phyloP scores from a whole-genome alignment of 805 yeast species.

The Dipodascus geniculatus region DNA sequence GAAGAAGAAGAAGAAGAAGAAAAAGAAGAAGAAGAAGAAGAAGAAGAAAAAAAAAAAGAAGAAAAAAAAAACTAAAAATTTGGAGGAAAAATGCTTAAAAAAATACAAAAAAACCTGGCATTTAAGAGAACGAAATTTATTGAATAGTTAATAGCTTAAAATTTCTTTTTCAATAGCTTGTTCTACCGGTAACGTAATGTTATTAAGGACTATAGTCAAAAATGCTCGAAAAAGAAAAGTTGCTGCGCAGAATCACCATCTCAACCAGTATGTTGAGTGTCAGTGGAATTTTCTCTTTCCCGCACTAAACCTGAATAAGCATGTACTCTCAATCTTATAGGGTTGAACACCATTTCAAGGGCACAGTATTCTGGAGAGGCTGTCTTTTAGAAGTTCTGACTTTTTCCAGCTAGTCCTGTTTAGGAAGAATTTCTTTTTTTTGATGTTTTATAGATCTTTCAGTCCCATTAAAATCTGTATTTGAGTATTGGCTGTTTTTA shows the following conservation, averaged over 20 bases:
- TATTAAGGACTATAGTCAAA: too few species aligned
- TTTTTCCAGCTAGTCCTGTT: background rate
- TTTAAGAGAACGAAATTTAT: background rate
- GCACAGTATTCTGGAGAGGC: background rate
- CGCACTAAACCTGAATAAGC: background rate
- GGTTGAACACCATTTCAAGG: too few species aligned
- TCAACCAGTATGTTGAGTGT: background rate
- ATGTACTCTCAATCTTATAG: background rate
- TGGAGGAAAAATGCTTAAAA: too few species aligned
- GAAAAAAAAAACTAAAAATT: too few species aligned
- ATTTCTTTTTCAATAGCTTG: too few species aligned
- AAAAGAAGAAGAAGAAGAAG: constrained; percentile 45
- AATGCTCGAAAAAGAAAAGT: background rate
- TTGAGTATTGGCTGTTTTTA: background rate
- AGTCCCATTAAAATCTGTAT: background rate
- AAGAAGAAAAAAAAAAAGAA: constrained; percentile 52
- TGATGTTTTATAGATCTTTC: background rate
- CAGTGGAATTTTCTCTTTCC: background rate
- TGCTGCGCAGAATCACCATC: background rate
- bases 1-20: constrained; percentile 40
- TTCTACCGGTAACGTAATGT: too few species aligned
- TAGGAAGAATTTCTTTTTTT: background rate
- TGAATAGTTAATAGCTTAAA: background rate
- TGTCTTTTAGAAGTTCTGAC: background rate
- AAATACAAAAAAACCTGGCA: too few species aligned